A percentile compares a stretch with the other conserved stretches of the same genome.
These are phyloP conservation scores for Thermomyces lanuginosus DNA, from an alignment of 2,329 filamentous ascomycete species.

Conservation along the genomic window DNA sequence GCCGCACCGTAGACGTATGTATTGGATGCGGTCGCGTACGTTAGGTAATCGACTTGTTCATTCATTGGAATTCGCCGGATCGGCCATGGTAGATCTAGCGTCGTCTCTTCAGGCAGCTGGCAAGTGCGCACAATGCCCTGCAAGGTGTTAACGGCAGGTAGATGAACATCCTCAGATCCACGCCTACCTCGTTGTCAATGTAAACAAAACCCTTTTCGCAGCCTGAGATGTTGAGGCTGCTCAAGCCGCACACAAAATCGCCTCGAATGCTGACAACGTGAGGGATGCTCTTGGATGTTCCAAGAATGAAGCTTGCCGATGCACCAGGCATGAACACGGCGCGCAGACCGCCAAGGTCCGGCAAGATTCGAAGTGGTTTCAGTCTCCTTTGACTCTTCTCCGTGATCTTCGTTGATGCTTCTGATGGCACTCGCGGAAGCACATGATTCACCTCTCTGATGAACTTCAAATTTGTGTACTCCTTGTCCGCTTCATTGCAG, in stretches of 20 bases:
- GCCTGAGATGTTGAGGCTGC: constrained; percentile 57
- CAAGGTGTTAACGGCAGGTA: constrained; percentile 5
- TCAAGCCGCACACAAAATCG: constrained; percentile 52
- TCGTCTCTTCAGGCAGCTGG: constrained; percentile 50
- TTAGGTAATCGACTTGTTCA: constrained; percentile 53
- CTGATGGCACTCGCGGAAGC: constrained; percentile 42
- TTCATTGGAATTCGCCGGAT: constrained; percentile 54
- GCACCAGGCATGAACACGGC: constrained; percentile 67
- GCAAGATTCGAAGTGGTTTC: constrained; percentile 29
- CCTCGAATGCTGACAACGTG: constrained; percentile 59
- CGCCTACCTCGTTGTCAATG: constrained; percentile 42
- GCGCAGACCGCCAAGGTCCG: constrained; percentile 53
- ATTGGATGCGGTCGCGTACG: constrained; percentile 59
- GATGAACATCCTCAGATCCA: constrained; percentile 2
- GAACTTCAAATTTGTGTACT: constrained; percentile 43
- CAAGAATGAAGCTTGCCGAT: constrained; percentile 68
- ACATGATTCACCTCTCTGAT: constrained; percentile 55
- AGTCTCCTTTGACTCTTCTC: constrained; percentile 18
- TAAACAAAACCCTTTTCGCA: constrained; percentile 76
- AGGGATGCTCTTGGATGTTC: constrained; percentile 60
- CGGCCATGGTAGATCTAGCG: constrained; percentile 62
- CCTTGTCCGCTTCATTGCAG: constrained; percentile 12
- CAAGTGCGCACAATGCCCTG: constrained; percentile 57
- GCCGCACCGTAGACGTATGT: constrained; percentile 65
- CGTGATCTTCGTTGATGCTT: constrained; percentile 31